Percentiles rank a stretch among this genome's conserved stretches.
Conservation (phyloP, 2,329 filamentous ascomycete genomes). For the Aureobasidium mangrovei region DNA sequence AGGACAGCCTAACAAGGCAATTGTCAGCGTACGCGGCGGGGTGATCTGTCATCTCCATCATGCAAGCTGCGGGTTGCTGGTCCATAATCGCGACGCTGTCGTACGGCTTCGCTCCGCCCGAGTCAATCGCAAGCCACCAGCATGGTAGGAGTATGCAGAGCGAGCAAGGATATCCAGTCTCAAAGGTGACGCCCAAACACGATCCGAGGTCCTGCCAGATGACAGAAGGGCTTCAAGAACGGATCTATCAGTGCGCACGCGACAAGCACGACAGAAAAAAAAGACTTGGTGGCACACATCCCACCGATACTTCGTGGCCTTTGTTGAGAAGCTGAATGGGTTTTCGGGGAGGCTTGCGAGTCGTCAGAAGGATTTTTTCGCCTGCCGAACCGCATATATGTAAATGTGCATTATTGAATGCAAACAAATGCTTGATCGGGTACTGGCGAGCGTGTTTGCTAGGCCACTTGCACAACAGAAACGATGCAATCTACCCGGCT, state of each 20-base stretch:
- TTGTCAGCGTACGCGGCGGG: slow-evolving; percentile 1
- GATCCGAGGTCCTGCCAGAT: background rate
- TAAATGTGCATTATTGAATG: background rate
- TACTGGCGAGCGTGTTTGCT: background rate
- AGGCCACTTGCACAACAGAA: background rate
- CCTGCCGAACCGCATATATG: background rate
- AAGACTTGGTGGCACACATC: background rate
- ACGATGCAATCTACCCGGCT: background rate
- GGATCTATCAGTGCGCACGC: slow-evolving; percentile 2
- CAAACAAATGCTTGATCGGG: background rate
- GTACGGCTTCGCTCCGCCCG: slow-evolving; percentile 7
- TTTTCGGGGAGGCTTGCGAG: background rate
- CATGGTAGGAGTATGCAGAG: background rate
- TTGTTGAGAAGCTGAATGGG: slow-evolving; percentile 6
- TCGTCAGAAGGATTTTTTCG: slow-evolving; percentile 3
- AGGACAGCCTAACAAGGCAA: slow-evolving; percentile 10
- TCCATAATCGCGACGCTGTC: background rate
- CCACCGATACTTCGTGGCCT: background rate
- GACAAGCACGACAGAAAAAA: background rate
- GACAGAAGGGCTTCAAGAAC: background rate
- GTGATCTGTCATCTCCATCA: slow-evolving; percentile 6
- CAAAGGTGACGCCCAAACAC: background rate
- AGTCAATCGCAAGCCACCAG: slow-evolving; percentile 7
- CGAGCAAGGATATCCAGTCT: slow-evolving; percentile 5
- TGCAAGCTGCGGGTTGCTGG: slow-evolving; percentile 6